Percentiles rank a stretch among this genome's conserved stretches.
Conservation (phyloP, 2,329 filamentous ascomycete species). For the Neopestalotiopsis sp. region DNA sequence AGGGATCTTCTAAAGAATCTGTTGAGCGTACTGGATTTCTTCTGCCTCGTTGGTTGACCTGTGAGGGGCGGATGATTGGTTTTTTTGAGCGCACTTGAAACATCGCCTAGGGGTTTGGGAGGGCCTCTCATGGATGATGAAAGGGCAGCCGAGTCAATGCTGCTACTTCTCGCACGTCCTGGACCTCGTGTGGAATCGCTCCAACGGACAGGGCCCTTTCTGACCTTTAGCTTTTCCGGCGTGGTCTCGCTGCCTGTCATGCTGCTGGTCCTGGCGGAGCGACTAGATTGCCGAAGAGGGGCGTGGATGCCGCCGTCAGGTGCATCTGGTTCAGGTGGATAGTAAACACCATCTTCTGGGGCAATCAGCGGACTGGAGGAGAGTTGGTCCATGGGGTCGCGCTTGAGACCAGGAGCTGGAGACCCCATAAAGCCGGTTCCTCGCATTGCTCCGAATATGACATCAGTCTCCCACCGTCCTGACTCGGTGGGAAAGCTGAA, state of each 20-base stretch:
- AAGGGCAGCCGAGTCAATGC: constrained; percentile 32
- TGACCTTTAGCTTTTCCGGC: constrained; percentile 25
- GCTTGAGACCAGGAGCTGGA: constrained; percentile 36
- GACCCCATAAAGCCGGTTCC: constrained; percentile 38
- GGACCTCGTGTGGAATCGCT: constrained; percentile 22
- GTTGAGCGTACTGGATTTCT: constrained; percentile 44
- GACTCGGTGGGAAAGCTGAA: constrained; percentile 55
- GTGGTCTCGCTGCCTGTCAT: constrained; percentile 28
- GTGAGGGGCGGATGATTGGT: constrained; percentile 56
- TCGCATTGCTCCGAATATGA: constrained; percentile 50
- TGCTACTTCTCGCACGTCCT: constrained; percentile 33
- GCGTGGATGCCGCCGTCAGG: constrained; percentile 46
- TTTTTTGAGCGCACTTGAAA: constrained; percentile 35
- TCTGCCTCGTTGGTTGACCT: constrained; percentile 47
- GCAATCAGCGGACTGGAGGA: constrained; percentile 45
- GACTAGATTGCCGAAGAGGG: constrained; percentile 58
- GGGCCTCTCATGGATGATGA: constrained; percentile 21
- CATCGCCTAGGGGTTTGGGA: constrained; percentile 26
- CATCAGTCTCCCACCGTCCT: constrained; percentile 51
- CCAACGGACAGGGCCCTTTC: constrained; percentile 27
- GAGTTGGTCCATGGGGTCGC: constrained; percentile 52
- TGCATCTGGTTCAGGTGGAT: constrained; percentile 30
- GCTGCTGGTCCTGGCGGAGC: constrained; percentile 51
- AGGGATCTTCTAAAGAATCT: constrained; percentile 57
- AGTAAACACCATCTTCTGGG: constrained; percentile 41